Conservation (phyloP, 352 stramenopile genomes). For the Phytophthora multivora region DNA sequence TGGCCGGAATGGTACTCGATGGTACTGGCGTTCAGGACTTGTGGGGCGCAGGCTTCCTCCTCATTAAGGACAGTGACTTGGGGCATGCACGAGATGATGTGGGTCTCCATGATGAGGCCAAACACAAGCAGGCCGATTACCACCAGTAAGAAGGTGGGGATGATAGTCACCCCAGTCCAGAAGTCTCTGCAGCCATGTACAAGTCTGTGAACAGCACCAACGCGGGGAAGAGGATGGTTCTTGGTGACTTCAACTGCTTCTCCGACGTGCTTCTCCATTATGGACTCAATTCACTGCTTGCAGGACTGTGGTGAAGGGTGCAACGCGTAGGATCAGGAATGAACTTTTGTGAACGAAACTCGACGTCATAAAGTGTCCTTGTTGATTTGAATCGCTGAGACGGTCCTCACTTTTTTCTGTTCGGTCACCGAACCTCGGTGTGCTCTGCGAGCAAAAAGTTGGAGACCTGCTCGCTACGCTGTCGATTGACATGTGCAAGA, state of each 20-base stretch:
- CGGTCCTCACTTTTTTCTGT: too few species aligned
- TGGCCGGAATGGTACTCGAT: slow-evolving; percentile 29
- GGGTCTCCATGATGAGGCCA: slow-evolving; percentile 23
- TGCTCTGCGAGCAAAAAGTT: too few species aligned
- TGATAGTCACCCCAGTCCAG: slow-evolving; percentile 18
- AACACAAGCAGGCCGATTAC: slow-evolving; percentile 20
- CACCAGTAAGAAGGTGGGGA: slow-evolving; percentile 23
- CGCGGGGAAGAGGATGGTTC: not conserved
- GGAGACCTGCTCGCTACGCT: too few species aligned
- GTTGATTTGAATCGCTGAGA: too few species aligned
- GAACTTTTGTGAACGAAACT: too few species aligned
- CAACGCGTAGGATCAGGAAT: too few species aligned
- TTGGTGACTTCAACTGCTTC: slow-evolving; percentile 17
- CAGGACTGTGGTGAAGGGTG: too few species aligned
- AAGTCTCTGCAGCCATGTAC: slow-evolving; percentile 17
- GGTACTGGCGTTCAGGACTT: slow-evolving; percentile 12
- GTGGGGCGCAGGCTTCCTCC: slow-evolving; percentile 11
- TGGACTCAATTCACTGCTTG: not conserved
- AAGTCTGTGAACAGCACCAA: slow-evolving; percentile 11
- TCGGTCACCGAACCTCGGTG: too few species aligned
- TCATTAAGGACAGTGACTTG: slow-evolving; percentile 4
- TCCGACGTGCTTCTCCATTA: slow-evolving; percentile 19
- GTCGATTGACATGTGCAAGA: too few species aligned
- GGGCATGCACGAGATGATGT: slow-evolving; percentile 19
- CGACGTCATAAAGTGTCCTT: too few species aligned